Conservation (phyloP, 441 rosid species). For the Mallotus japonicus region DNA sequence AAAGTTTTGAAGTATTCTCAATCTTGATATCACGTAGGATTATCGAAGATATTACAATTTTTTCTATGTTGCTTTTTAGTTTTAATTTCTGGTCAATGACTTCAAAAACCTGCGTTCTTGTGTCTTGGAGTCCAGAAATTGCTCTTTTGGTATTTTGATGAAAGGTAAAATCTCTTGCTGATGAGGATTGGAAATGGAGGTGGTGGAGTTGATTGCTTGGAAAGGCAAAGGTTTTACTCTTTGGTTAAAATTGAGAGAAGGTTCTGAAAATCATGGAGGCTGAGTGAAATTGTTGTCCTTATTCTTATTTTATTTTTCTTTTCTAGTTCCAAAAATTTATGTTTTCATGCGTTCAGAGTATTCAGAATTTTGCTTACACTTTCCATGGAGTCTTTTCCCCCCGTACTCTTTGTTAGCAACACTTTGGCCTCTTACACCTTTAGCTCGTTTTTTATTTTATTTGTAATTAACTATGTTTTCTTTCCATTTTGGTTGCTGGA, state of each 20-base stretch:
- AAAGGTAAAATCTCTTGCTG: not conserved
- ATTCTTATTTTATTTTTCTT: not conserved
- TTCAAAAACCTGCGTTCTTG: not conserved
- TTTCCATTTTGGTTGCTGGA: not conserved
- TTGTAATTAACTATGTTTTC: not conserved
- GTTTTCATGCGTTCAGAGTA: not conserved
- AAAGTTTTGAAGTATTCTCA: not conserved
- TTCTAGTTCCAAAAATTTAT: not conserved
- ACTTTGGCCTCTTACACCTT: not conserved
- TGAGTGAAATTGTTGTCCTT: not conserved
- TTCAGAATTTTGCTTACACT: not conserved
- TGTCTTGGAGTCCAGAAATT: not conserved
- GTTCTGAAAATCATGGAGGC: not conserved
- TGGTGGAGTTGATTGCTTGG: not conserved
- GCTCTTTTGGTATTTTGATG: not conserved
- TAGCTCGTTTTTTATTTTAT: not conserved
- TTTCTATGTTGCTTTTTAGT: no score
- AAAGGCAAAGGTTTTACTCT: not conserved
- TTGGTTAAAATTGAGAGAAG: not conserved
- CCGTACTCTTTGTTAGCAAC: not conserved
- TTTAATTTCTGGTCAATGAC: not conserved
- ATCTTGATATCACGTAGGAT: not conserved
- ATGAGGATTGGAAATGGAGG: not conserved
- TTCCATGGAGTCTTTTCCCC: not conserved
- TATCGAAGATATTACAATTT: not conserved